Evolutionary conservation across 106 monocot species (phyloP), one percentile per base, ranked within the genome.

Genomic region (Posidonia australis): DNA sequence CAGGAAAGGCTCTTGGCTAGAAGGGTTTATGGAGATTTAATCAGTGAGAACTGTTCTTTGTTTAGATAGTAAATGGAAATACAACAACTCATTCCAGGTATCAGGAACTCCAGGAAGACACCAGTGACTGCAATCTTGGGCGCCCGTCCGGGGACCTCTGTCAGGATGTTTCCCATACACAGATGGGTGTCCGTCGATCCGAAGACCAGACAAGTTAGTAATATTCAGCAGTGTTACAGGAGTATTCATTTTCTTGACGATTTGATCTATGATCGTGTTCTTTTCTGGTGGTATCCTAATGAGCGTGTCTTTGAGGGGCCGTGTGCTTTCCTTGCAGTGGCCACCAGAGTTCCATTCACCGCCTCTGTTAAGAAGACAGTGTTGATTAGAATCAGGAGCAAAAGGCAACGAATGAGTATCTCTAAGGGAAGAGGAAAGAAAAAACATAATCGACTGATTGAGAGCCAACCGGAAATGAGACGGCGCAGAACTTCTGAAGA

Each of bases 331-430:
- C 57, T 58, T 77, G 73, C 93, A 94, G 63, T 94, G 93, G 16
- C 93, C 93, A 56, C 93, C 93, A 16, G 86, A 79, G 72, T 89
- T 94, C 93, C 93, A 94, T 66, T 89, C 89, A 29, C 93, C 93
- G 3, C 89, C 89, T 12, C 89, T 94, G 65, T 27, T 68, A 53
- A 19, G 18, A 0, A 41, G 16, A 36, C 30, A 3, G 19, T 22
- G 20, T 23, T 55, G 12, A 48, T n/a, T 14, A 48, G 12, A 13
- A 48, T 49, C n/a, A 36, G 36, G 13, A 49, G 12, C 13, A 16
- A 49, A 10, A 16, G 48, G 13, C 48, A 13, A 45, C 5, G 52
- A 18, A 59, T 24, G 28, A 19, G n/a, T 5, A 20, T 14, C 52
- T 20, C 9, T 55, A 55, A 10, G 55, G 0, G 55, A 55, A 55